These are phyloP conservation scores for Actinomucor elegans DNA, from an alignment of 371 early-diverging fungal species.

Conservation along the genomic window DNA sequence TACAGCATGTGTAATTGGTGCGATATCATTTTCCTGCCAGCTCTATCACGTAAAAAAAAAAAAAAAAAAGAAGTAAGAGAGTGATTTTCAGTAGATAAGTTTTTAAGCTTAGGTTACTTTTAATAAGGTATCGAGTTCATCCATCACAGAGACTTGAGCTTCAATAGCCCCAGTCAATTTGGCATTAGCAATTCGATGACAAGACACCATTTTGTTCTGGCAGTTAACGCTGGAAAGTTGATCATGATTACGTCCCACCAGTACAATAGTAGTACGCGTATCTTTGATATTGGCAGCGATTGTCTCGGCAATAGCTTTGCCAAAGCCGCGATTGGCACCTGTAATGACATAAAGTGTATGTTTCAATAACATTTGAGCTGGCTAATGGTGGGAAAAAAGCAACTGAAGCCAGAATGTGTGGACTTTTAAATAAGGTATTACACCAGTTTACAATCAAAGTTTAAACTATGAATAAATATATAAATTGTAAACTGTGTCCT, in stretches of 20 bases:
- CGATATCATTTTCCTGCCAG: conserved; percentile 11
- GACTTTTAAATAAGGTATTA: too few species aligned
- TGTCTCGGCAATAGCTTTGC: conserved; percentile 59
- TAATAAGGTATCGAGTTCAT: conserved; percentile 8
- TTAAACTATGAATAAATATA: too few species aligned
- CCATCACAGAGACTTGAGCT: conserved; percentile 17
- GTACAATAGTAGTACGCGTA: conserved; percentile 38
- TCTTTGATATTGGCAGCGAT: conserved; percentile 23
- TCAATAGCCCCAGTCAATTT: conserved; percentile 19
- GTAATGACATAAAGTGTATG: conserved; percentile 58
- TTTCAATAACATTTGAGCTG: conserved; percentile 16
- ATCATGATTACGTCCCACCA: conserved; percentile 54
- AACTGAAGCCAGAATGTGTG: too few species aligned
- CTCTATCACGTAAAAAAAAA: conserved; percentile 5
- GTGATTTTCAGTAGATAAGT: too few species aligned
- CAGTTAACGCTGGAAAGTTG: conserved; percentile 21
- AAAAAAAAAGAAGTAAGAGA: too few species aligned
- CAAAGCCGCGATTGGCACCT: conserved; percentile 86
- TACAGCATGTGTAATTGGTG: conserved; percentile 44
- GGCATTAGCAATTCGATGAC: conserved; percentile 20
- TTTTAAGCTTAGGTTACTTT: conserved; percentile 8
- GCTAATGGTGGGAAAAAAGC: conserved; percentile 6
- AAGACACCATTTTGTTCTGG: neutral
- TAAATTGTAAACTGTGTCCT: too few species aligned
- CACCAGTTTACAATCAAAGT: too few species aligned